phyloP scores from a whole-genome alignment of 176 grass and related monocot species.

The Dendrocalamus sinicus region DNA sequence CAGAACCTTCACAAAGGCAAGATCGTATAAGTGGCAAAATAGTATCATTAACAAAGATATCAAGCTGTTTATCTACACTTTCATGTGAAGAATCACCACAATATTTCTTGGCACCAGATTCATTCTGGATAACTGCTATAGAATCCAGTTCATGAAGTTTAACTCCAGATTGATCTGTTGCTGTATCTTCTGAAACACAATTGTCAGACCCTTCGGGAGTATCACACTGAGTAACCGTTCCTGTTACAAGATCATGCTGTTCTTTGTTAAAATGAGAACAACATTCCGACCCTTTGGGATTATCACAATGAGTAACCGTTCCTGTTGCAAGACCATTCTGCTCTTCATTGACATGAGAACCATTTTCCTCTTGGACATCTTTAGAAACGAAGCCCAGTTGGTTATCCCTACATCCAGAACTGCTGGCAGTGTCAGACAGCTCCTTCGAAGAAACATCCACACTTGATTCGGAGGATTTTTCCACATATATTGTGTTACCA shows the following conservation, averaged over 20 bases:
- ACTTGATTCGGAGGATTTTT: slow-evolving; percentile 54
- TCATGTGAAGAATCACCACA: slow-evolving; percentile 45
- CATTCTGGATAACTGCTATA: slow-evolving; percentile 6
- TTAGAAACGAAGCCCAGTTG: slow-evolving; percentile 44
- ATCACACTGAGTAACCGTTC: slow-evolving; percentile 28
- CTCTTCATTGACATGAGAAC: slow-evolving; percentile 46
- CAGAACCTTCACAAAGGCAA: slow-evolving; percentile 67
- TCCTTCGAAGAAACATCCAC: slow-evolving; percentile 47
- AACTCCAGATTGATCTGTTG: slow-evolving; percentile 38
- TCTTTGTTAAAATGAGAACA: slow-evolving; percentile 35
- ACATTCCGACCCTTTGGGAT: slow-evolving; percentile 33
- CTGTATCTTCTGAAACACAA: slow-evolving; percentile 45
- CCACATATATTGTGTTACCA: slow-evolving; percentile 42
- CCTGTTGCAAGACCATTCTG: slow-evolving; percentile 31
- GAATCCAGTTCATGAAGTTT: slow-evolving; percentile 26
- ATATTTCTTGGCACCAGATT: slow-evolving; percentile 10
- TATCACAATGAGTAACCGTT: slow-evolving; percentile 21
- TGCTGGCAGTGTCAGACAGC: slow-evolving; percentile 41
- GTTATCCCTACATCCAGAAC: slow-evolving; percentile 40
- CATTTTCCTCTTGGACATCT: slow-evolving; percentile 33
- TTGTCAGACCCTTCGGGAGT: slow-evolving; percentile 28
- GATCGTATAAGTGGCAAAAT: slow-evolving; percentile 78
- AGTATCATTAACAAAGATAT: slow-evolving; percentile 57
- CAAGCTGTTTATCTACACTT: slow-evolving; percentile 47
- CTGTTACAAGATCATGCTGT: slow-evolving; percentile 29